Conservation (phyloP, 2,329 filamentous ascomycete genomes). For the Lachnellula hyalina region DNA sequence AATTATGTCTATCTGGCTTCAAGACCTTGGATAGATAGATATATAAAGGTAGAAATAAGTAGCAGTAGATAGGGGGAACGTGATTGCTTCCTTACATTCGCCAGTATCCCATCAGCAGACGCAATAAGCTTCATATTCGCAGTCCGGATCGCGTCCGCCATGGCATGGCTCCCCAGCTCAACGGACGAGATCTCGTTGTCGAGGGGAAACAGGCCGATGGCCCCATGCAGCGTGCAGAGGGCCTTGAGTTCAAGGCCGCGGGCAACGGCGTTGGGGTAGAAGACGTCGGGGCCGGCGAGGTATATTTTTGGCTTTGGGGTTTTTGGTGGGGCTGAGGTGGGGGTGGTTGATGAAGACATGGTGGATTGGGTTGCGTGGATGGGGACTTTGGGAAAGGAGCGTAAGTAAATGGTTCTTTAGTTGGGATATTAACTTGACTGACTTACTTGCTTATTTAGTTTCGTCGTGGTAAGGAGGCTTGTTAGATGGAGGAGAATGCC, state of each 20-base stretch:
- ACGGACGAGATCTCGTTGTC: conserved; percentile 16
- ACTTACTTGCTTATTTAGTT: too few species aligned
- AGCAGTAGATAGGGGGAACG: too few species aligned
- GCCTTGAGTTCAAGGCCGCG: conserved; percentile 17
- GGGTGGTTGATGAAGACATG: too few species aligned
- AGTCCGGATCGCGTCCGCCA: conserved; percentile 17
- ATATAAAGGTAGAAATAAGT: too few species aligned
- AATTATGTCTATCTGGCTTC: too few species aligned
- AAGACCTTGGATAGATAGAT: too few species aligned
- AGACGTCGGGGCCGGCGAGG: conserved; percentile 26
- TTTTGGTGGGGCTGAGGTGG: too few species aligned
- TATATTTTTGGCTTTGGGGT: conserved; percentile 15
- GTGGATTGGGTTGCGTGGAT: background rate
- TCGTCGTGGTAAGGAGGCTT: too few species aligned
- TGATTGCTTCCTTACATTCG: conserved; percentile 5
- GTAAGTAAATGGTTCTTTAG: too few species aligned
- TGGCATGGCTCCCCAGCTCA: conserved; percentile 10
- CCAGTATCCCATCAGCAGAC: conserved; percentile 19
- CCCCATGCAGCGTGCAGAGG: conserved; percentile 14
- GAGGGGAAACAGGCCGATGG: conserved; percentile 21
- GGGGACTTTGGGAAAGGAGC: too few species aligned
- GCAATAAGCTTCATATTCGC: conserved; percentile 23
- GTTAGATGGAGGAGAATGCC: background rate
- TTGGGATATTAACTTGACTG: background rate
- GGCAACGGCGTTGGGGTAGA: conserved; percentile 14